Evolutionary conservation across 2,329 filamentous ascomycete genomes (phyloP).

Genomic region (Thermomyces lanuginosus): DNA sequence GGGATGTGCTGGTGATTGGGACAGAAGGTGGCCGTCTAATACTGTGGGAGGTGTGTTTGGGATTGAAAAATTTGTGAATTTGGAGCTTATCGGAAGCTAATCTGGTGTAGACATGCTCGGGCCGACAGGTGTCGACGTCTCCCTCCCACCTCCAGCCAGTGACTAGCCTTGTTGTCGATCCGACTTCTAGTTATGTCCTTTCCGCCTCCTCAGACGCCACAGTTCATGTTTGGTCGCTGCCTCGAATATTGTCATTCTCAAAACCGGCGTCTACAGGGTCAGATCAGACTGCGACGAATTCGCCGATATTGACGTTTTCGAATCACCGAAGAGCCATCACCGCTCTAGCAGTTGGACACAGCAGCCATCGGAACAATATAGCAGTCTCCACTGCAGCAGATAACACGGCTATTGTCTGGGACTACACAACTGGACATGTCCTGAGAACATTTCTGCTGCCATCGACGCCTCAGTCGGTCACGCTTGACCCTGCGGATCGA

Average conservation of each 20-base stretch:
- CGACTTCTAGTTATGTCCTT: slow-evolving; percentile 39
- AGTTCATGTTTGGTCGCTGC: slow-evolving; percentile 79
- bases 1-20: slow-evolving; percentile 54
- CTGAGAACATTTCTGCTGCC: slow-evolving; percentile 72
- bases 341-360: slow-evolving; percentile 45
- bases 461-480: slow-evolving; percentile 52
- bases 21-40: slow-evolving; percentile 74
- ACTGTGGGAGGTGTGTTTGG: slow-evolving; percentile 68
- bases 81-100: too few species aligned
- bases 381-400: slow-evolving; percentile 73
- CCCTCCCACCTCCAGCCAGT: slow-evolving; percentile 36
- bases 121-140: slow-evolving; percentile 29
- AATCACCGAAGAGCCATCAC: slow-evolving; percentile 43
- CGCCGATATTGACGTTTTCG: slow-evolving; percentile 61
- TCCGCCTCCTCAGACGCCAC: slow-evolving; percentile 53
- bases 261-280: slow-evolving; percentile 26
- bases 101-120: slow-evolving; percentile 24
- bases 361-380: slow-evolving; percentile 57
- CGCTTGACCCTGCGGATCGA: slow-evolving; percentile 67
- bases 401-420: slow-evolving; percentile 83
- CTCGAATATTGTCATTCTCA: slow-evolving; percentile 51
- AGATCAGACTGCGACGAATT: slow-evolving; percentile 30
- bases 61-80: neutral
- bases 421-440: slow-evolving; percentile 62
- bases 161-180: slow-evolving; percentile 54